Conservation (phyloP, 225 moss, liverwort and hornwort species). For the Lunularia cruciata region DNA sequence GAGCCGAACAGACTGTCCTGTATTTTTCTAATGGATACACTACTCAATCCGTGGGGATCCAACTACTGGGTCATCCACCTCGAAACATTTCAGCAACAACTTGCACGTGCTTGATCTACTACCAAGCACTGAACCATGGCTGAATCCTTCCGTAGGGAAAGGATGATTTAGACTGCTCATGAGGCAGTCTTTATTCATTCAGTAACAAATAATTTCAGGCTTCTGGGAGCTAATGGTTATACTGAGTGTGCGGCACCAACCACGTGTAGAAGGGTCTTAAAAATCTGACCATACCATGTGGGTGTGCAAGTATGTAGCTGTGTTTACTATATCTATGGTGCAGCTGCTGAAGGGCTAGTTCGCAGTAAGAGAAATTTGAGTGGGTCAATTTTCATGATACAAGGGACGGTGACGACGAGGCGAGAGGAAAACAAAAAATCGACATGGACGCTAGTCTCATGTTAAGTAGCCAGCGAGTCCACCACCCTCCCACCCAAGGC, state of each 20-base stretch:
- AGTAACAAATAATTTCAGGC: conserved; percentile 38
- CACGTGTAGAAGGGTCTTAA: conserved; percentile 24
- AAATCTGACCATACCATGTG: conserved; percentile 33
- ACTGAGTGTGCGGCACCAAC: conserved; percentile 18
- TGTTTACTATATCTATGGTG: conserved; percentile 17
- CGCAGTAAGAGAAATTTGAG: conserved; percentile 11
- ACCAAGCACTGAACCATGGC: conserved; percentile 1
- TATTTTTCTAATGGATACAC: conserved; percentile 8
- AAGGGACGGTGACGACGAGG: conserved; percentile 13
- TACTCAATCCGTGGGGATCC: conserved; percentile 14
- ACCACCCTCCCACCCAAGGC: conserved; percentile 84
- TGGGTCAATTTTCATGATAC: conserved; percentile 29
- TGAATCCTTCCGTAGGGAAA: conserved; percentile 17
- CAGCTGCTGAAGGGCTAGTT: not conserved
- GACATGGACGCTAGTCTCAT: conserved; percentile 17
- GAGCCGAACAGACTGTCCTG: conserved; percentile 3
- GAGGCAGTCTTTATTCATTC: conserved; percentile 41
- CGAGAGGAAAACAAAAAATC: conserved; percentile 12
- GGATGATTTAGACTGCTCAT: conserved; percentile 18
- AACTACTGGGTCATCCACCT: conserved; percentile 6
- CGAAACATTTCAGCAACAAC: conserved; percentile 5
- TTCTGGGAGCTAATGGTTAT: conserved; percentile 25
- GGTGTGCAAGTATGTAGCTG: conserved; percentile 27
- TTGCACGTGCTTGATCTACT: not conserved
- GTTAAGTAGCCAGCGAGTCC: conserved; percentile 54